Conservation (phyloP, 148 eudicot genomes). For the Fallopia convolvulus region DNA sequence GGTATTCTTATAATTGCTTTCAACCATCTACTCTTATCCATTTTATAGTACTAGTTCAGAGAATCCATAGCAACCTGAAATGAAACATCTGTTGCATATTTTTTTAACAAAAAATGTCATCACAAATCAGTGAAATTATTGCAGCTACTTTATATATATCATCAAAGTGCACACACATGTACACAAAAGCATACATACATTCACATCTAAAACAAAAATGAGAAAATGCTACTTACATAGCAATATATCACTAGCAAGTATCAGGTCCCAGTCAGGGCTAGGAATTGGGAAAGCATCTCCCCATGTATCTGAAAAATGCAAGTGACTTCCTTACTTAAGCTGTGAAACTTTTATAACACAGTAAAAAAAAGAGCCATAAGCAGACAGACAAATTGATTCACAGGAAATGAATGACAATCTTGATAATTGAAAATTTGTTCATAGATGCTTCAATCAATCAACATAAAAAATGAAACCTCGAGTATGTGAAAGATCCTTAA, state of each 20-base stretch:
- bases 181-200: neutral
- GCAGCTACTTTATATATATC: neutral
- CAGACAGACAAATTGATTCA: neutral
- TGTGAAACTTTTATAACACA: neutral
- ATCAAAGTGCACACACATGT: neutral
- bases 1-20: neutral
- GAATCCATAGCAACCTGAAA: neutral
- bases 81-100: neutral
- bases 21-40: neutral
- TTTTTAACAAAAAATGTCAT: neutral
- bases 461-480: neutral
- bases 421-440: neutral
- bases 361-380: neutral
- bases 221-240: constrained; percentile 49
- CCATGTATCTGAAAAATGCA: constrained; percentile 75
- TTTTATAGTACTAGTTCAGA: neutral
- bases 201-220: neutral
- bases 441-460: neutral
- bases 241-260: constrained; percentile 92
- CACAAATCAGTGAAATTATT: neutral
- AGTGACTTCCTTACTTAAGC: neutral
- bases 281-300: constrained; percentile 63
- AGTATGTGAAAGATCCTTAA: neutral
- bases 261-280: constrained; percentile 69
- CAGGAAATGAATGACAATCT: neutral